These are phyloP conservation scores for Aspergillus aculeatus DNA, from an alignment of 2,329 filamentous ascomycete species.

Conservation along the genomic window DNA sequence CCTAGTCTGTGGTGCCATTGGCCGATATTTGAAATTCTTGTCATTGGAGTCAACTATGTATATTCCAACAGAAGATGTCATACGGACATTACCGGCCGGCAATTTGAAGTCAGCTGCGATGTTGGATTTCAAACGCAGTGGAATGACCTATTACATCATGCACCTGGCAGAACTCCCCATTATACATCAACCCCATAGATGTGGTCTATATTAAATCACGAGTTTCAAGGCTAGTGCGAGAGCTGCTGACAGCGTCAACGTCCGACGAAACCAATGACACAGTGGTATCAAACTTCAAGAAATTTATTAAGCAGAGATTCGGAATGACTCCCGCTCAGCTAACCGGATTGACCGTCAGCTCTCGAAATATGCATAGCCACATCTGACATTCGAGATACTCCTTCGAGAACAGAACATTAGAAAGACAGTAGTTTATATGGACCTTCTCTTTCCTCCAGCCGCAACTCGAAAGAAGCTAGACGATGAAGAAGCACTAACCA, in stretches of 20 bases:
- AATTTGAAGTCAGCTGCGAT: background rate
- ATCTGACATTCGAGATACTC: slow-evolving; percentile 16
- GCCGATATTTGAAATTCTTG: background rate
- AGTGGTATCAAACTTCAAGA: slow-evolving; percentile 2
- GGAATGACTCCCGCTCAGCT: slow-evolving; percentile 10
- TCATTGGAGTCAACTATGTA: background rate
- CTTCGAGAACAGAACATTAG: slow-evolving; percentile 1
- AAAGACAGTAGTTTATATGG: background rate
- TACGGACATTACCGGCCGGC: background rate
- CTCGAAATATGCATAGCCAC: slow-evolving; percentile 21
- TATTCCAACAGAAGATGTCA: background rate
- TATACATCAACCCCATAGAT: background rate
- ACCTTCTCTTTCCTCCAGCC: slow-evolving; percentile 1
- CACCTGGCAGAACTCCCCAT: background rate
- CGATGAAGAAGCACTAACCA: background rate
- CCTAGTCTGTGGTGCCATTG: background rate
- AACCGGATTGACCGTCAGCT: slow-evolving; percentile 13
- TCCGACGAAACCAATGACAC: slow-evolving; percentile 1
- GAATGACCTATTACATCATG: background rate
- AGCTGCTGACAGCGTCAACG: background rate
- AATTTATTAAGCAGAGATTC: background rate
- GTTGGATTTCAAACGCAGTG: background rate
- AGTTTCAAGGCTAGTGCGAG: background rate
- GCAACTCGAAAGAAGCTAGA: background rate
- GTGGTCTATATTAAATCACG: background rate